These are phyloP conservation scores for Leccinum huronense DNA, from an alignment of 1,284 basidiomycete genomes.

Conservation along the genomic window DNA sequence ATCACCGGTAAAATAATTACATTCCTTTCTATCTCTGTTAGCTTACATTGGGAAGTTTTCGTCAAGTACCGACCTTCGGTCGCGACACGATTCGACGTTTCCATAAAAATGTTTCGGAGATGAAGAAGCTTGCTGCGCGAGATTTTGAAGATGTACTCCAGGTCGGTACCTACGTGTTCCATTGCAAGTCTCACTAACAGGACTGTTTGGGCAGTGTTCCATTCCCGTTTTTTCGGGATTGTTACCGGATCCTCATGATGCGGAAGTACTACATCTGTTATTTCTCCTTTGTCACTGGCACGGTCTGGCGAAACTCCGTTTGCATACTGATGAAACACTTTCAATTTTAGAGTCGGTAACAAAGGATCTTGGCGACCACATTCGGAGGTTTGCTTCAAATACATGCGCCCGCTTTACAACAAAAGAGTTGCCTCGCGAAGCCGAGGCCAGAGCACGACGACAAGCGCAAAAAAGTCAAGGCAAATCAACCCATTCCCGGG, in stretches of 20 bases:
- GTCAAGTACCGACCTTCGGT: background rate
- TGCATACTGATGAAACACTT: too few species aligned
- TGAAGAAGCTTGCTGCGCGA: background rate
- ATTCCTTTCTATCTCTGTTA: too few species aligned
- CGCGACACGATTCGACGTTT: background rate
- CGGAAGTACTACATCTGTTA: background rate
- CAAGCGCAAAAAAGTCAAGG: background rate
- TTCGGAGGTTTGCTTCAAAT: background rate
- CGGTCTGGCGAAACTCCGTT: too few species aligned
- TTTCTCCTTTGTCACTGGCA: too few species aligned
- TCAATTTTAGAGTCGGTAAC: too few species aligned
- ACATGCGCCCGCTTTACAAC: background rate
- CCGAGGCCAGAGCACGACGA: background rate
- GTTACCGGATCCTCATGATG: background rate
- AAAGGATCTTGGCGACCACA: background rate
- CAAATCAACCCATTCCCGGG: background rate
- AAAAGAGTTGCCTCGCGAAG: background rate
- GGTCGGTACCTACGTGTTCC: too few species aligned
- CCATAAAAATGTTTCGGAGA: background rate
- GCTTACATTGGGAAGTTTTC: background rate
- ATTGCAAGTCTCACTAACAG: background rate
- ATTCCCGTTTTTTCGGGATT: background rate
- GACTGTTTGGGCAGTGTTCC: background rate
- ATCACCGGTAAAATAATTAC: background rate
- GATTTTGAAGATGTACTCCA: background rate